Evolutionary conservation across 176 grass and related monocot genomes (phyloP).

Genomic region (Musa itinerans): DNA sequence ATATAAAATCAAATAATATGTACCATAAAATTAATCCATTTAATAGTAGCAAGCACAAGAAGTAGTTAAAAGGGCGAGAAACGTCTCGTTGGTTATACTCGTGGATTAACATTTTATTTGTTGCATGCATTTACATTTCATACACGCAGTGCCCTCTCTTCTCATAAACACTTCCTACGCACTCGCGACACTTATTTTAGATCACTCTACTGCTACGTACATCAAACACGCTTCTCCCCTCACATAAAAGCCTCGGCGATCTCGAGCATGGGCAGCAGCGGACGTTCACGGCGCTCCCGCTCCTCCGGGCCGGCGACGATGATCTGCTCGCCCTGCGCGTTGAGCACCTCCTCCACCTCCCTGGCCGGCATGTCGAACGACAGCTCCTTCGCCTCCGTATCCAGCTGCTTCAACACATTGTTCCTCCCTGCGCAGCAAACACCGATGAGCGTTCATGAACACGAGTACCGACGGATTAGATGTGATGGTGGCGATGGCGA

Average conservation of each 20-base stretch:
- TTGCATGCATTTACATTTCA: too few relatives aligned
- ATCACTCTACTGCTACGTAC: too few relatives aligned
- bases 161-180: too few relatives aligned
- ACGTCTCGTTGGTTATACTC: too few relatives aligned
- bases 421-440: slow-evolving; percentile 25
- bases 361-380: slow-evolving; percentile 32
- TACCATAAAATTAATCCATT: too few relatives aligned
- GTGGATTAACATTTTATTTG: too few relatives aligned
- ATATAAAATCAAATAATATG: too few relatives aligned
- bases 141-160: too few relatives aligned
- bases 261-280: background rate
- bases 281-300: background rate
- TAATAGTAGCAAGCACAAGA: too few relatives aligned
- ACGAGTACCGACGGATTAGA: background rate
- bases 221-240: background rate
- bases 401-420: slow-evolving; percentile 48
- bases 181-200: too few relatives aligned
- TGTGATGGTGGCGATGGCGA: background rate
- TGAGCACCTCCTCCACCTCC: slow-evolving; percentile 60
- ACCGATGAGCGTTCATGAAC: background rate
- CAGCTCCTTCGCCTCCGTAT: slow-evolving; percentile 53
- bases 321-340: slow-evolving; percentile 24
- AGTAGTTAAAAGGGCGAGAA: too few relatives aligned
- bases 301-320: slow-evolving; percentile 44
- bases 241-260: background rate